Evolutionary conservation across 352 stramenopile genomes (phyloP).

Genomic region (Phytophthora citricola): DNA sequence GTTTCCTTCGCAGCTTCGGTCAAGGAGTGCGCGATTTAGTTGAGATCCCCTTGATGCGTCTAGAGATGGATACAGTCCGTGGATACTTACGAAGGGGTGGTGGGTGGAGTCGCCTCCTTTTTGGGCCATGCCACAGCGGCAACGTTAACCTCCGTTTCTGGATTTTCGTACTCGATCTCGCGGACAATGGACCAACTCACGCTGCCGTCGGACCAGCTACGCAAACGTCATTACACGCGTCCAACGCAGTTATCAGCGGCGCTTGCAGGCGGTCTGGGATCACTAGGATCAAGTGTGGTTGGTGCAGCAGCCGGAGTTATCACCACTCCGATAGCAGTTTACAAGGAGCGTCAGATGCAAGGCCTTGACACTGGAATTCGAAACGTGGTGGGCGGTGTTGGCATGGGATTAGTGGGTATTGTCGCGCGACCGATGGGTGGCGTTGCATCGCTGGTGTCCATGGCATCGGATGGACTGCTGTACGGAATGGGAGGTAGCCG

Average conservation of each 20-base stretch:
- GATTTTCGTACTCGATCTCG: slow-evolving; percentile 85
- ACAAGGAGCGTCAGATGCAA: slow-evolving; percentile 70
- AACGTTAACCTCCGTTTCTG: slow-evolving; percentile 75
- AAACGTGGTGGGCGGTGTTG: slow-evolving; percentile 74
- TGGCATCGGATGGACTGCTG: slow-evolving; percentile 78
- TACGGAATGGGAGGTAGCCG: slow-evolving; percentile 59
- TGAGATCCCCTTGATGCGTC: slow-evolving; percentile 72
- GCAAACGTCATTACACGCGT: slow-evolving; percentile 67
- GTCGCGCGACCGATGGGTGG: slow-evolving; percentile 80
- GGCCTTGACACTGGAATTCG: slow-evolving; percentile 64
- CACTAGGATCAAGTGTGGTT: slow-evolving; percentile 78
- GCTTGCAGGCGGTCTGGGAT: slow-evolving; percentile 69
- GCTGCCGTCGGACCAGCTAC: slow-evolving; percentile 64
- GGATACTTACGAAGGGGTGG: slow-evolving; percentile 73
- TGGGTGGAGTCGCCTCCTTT: slow-evolving; percentile 74
- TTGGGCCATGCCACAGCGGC: slow-evolving; percentile 74
- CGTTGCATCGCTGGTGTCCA: slow-evolving; percentile 77
- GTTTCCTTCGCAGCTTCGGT: slow-evolving; percentile 78
- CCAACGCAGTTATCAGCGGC: slow-evolving; percentile 71
- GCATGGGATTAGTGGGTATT: slow-evolving; percentile 83
- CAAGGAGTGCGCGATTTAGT: slow-evolving; percentile 78
- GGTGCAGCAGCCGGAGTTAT: slow-evolving; percentile 79
- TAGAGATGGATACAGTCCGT: slow-evolving; percentile 81
- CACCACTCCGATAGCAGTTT: slow-evolving; percentile 78
- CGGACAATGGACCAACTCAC: slow-evolving; percentile 85